These are phyloP conservation scores for Tubosaeta sp. DNA, from an alignment of 768 basidiomycete species.

Conservation along the genomic window DNA sequence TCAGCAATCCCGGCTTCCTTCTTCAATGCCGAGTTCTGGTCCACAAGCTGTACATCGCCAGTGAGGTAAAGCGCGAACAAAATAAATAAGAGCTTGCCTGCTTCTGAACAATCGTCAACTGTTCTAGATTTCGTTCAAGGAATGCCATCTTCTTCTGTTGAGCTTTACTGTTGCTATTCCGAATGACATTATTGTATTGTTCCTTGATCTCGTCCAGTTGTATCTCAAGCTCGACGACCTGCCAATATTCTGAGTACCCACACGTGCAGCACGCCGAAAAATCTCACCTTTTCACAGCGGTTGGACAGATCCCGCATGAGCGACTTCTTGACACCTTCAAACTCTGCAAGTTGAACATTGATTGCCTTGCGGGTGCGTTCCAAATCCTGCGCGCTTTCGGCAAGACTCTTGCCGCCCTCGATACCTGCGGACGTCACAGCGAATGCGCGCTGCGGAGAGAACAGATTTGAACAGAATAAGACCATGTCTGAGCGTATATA, in stretches of 20 bases:
- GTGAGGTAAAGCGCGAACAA: conserved; percentile 3
- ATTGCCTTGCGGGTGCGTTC: conserved; percentile 96
- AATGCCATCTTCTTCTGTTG: conserved; percentile 99
- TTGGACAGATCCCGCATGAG: conserved; percentile 99
- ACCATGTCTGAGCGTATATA: conserved; percentile 32
- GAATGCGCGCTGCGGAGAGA: conserved; percentile 73
- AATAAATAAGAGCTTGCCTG: conserved; percentile 52
- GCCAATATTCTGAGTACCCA: conserved; percentile 12
- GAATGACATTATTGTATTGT: conserved; percentile 97
- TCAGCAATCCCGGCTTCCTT: conserved; percentile 97
- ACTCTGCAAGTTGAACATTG: conserved; percentile 97
- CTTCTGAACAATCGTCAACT: conserved; percentile 93
- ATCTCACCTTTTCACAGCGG: conserved; percentile 91
- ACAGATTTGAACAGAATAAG: conserved; percentile 1
- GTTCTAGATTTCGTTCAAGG: conserved; percentile 93
- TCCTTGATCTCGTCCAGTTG: conserved; percentile 98
- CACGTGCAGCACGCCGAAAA: conserved; percentile 8
- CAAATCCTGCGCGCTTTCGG: conserved; percentile 94
- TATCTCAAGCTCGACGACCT: conserved; percentile 99
- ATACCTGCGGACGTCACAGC: conserved; percentile 96
- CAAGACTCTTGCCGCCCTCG: conserved; percentile 94
- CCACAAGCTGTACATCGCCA: conserved; percentile 69
- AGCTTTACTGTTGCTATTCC: conserved; percentile 96
- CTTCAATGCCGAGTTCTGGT: conserved; percentile 96
- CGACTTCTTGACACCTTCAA: conserved; percentile 97